Evolutionary conservation across 2,329 filamentous ascomycete species (phyloP).

Genomic region (Fusarium mundagurra): DNA sequence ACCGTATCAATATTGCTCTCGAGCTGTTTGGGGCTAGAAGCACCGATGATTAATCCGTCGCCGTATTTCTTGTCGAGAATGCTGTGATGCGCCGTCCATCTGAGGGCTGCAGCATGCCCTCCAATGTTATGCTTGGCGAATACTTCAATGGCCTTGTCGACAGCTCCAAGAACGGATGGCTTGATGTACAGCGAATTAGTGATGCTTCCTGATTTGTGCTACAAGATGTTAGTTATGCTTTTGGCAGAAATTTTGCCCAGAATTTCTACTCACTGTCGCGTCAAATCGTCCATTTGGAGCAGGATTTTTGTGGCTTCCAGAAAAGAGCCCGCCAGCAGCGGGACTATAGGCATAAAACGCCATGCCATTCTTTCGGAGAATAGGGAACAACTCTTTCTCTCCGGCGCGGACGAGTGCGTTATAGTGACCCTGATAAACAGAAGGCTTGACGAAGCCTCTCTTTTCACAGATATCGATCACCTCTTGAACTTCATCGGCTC

Average conservation of each 20-base stretch:
- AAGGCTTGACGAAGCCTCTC: constrained; percentile 53
- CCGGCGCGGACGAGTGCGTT: constrained; percentile 54
- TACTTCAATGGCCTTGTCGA: constrained; percentile 39
- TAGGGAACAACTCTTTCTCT: constrained; percentile 55
- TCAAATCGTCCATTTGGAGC: constrained; percentile 37
- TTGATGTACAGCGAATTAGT: constrained; percentile 44
- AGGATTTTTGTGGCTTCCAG: constrained; percentile 37
- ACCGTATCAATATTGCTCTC: constrained; percentile 47
- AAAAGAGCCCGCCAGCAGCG: constrained; percentile 39
- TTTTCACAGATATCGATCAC: constrained; percentile 55
- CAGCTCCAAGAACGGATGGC: constrained; percentile 41
- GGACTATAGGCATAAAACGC: constrained; percentile 55
- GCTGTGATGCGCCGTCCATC: constrained; percentile 54
- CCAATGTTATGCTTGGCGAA: constrained; percentile 48
- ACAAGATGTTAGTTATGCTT: background rate
- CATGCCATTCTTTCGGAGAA: constrained; percentile 54
- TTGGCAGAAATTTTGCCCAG: rapidly evolving
- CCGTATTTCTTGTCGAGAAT: constrained; percentile 44
- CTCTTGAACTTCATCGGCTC: constrained; percentile 54
- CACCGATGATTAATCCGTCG: constrained; percentile 51
- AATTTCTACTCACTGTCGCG: constrained; percentile 25
- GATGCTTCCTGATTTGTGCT: constrained; percentile 32
- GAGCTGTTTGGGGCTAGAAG: constrained; percentile 49
- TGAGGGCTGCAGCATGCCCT: constrained; percentile 53
- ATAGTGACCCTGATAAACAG: constrained; percentile 60